Percentiles rank a stretch among this genome's conserved stretches.
Conservation (phyloP, 306 rosid genomes). For the Cucumis cinereus region DNA sequence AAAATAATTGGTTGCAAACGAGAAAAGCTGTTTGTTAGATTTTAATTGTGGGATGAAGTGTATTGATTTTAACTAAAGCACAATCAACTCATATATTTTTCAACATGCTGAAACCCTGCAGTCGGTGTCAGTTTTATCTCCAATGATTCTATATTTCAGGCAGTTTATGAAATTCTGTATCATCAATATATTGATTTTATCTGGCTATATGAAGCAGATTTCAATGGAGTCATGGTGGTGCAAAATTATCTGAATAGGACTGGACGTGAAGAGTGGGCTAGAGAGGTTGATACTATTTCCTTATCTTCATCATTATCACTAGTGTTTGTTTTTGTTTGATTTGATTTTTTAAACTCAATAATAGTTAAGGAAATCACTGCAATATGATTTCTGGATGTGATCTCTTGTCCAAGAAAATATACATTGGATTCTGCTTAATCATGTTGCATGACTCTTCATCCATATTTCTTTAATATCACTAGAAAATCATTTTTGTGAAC, state of each 20-base stretch:
- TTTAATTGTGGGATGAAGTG: background rate
- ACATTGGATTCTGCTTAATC: background rate
- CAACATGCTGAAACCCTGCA: background rate
- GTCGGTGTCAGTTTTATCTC: background rate
- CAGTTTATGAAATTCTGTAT: background rate
- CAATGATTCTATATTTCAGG: background rate
- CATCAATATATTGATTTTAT: slow-evolving; percentile 8
- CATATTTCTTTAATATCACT: background rate
- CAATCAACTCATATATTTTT: background rate
- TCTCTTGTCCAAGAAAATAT: background rate
- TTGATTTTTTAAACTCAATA: background rate
- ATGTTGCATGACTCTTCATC: background rate
- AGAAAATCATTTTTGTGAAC: background rate
- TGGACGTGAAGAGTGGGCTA: slow-evolving; percentile 79
- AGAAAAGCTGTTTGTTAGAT: background rate
- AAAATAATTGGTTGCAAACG: background rate
- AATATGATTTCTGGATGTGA: background rate
- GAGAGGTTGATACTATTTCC: slow-evolving; percentile 42
- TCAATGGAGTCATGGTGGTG: slow-evolving; percentile 79
- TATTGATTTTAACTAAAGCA: background rate
- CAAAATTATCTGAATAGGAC: slow-evolving; percentile 75
- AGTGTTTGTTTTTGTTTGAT: background rate
- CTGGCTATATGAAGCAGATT: slow-evolving; percentile 51
- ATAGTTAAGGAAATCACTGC: background rate
- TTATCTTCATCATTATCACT: slow-evolving; percentile 2